Evolutionary conservation across 179 eudicot genomes (phyloP).

Genomic region (Gypsophila paniculata): DNA sequence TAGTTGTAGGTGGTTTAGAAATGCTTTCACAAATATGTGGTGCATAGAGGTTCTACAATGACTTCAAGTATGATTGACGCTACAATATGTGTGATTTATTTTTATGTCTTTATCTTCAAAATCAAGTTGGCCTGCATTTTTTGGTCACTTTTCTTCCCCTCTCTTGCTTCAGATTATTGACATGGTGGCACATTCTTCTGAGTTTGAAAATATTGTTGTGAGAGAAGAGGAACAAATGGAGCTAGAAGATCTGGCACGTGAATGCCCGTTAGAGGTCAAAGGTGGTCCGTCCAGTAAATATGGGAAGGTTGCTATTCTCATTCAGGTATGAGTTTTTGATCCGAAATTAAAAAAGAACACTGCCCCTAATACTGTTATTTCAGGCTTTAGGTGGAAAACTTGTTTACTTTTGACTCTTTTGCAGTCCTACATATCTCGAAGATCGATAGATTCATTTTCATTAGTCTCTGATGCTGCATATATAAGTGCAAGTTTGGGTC

Average conservation of each 20-base stretch:
- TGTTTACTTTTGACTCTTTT: constrained; percentile 12
- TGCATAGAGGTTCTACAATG: background rate
- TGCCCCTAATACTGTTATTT: background rate
- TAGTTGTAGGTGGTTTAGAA: background rate
- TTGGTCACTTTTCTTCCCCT: constrained; percentile 8
- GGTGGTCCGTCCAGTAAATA: constrained; percentile 94
- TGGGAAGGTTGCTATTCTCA: constrained; percentile 93
- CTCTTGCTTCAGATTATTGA: constrained; percentile 61
- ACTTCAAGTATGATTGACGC: constrained; percentile 1
- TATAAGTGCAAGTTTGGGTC: constrained; percentile 97
- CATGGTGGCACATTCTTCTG: constrained; percentile 99
- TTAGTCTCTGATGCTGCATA: constrained; percentile 94
- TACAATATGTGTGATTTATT: constrained; percentile 8
- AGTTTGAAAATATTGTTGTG: constrained; percentile 92
- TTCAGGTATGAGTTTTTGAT: constrained; percentile 54
- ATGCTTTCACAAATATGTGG: background rate
- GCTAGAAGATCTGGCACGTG: constrained; percentile 68
- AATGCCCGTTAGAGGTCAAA: constrained; percentile 86
- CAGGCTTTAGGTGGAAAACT: background rate
- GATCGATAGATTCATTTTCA: constrained; percentile 81
- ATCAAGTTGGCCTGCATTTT: background rate
- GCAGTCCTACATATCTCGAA: constrained; percentile 90
- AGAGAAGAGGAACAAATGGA: constrained; percentile 97
- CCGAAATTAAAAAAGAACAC: background rate
- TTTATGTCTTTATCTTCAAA: background rate